phyloP scores from a whole-genome alignment of 345 rosid species.

The Syzygium jambos region DNA sequence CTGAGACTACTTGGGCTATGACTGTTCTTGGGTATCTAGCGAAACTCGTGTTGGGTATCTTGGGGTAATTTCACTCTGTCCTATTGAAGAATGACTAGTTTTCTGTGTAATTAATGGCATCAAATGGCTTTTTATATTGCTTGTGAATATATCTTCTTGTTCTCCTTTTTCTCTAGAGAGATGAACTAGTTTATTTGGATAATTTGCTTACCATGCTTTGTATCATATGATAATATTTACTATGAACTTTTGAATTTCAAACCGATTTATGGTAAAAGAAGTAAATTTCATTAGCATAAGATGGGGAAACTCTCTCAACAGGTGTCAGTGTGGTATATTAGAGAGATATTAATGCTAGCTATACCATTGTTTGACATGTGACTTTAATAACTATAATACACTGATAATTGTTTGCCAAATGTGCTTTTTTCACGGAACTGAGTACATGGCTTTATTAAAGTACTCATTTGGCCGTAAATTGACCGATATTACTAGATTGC shows the following conservation, averaged over 20 bases:
- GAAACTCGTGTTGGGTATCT: conserved; percentile 70
- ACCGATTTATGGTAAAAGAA: neutral
- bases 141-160: neutral
- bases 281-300: neutral
- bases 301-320: neutral
- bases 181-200: neutral
- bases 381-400: neutral
- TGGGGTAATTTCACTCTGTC: conserved; percentile 55
- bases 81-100: neutral
- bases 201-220: neutral
- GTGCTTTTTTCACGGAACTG: neutral
- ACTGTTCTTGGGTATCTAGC: conserved; percentile 95
- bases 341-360: neutral
- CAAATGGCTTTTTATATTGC: neutral
- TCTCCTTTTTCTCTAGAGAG: neutral
- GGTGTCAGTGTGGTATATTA: neutral
- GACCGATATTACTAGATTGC: neutral
- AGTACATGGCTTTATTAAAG: neutral
- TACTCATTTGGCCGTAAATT: neutral
- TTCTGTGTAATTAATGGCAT: neutral
- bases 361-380: neutral
- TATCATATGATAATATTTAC: neutral
- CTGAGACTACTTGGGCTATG: conserved; percentile 95
- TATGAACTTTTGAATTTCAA: neutral
- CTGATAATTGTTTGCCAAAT: neutral